phyloP scores from a whole-genome alignment of 176 grass and related monocot species.

The Dendrocalamus sinicus region DNA sequence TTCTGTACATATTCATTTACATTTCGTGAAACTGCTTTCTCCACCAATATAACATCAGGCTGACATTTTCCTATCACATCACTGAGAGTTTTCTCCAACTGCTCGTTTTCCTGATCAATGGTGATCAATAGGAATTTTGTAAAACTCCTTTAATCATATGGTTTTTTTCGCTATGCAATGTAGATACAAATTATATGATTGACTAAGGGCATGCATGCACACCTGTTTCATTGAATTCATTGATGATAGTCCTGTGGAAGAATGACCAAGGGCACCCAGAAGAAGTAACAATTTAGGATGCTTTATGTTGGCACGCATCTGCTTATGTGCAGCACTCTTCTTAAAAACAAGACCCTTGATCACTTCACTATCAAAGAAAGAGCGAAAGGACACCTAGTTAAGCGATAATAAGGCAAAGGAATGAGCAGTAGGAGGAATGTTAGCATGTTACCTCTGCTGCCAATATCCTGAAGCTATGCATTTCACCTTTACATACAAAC shows the following conservation, averaged over 20 bases:
- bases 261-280: constrained; percentile 56
- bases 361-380: constrained; percentile 77
- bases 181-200: constrained; percentile 19
- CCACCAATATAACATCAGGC: constrained; percentile 84
- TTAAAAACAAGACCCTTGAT: constrained; percentile 96
- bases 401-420: constrained; percentile 8
- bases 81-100: constrained; percentile 70
- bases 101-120: constrained; percentile 75
- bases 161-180: constrained; percentile 19
- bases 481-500: constrained; percentile 92
- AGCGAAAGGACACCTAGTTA: constrained; percentile 28
- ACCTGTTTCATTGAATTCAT: constrained; percentile 81
- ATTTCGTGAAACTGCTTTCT: constrained; percentile 84
- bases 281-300: constrained; percentile 71
- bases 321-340: constrained; percentile 78
- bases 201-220: constrained; percentile 21
- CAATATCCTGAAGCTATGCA: constrained; percentile 74
- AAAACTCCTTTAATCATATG: constrained; percentile 28
- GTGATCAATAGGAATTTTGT: constrained; percentile 24
- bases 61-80: constrained; percentile 58
- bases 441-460: constrained; percentile 67
- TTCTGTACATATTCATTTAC: constrained; percentile 77
- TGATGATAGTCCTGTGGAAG: constrained; percentile 58
- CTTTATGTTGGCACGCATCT: constrained; percentile 63
- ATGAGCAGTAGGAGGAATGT: constrained; percentile 20